A percentile compares a stretch with the other conserved stretches of the same genome.
Conservation (phyloP, 2,329 filamentous ascomycete genomes). For the Epichloe brachyelytri region DNA sequence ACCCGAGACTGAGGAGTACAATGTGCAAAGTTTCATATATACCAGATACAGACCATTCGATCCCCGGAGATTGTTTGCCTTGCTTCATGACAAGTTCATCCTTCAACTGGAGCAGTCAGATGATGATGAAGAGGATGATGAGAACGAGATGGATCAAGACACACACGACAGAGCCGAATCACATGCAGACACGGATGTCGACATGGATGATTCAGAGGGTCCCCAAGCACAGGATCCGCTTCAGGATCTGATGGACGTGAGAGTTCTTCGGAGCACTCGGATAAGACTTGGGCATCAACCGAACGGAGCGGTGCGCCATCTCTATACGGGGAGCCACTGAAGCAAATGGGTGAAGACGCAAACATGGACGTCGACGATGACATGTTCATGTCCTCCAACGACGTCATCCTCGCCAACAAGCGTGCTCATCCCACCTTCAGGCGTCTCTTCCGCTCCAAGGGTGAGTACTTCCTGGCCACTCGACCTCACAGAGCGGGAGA, state of each 20-base stretch:
- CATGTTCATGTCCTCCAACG: conserved; percentile 23
- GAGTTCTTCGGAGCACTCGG: conserved; percentile 9
- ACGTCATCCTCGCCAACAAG: conserved; percentile 41
- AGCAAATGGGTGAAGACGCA: neutral
- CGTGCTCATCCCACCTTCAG: conserved; percentile 37
- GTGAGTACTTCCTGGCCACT: conserved; percentile 47
- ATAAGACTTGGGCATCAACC: conserved; percentile 12
- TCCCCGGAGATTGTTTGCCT: conserved; percentile 30
- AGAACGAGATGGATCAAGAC: conserved; percentile 14
- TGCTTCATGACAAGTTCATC: conserved; percentile 37
- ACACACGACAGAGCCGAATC: conserved; percentile 4
- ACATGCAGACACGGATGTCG: conserved; percentile 9
- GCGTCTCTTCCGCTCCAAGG: conserved; percentile 50
- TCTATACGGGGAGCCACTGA: neutral
- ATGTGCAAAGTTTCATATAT: conserved; percentile 60
- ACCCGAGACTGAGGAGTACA: conserved; percentile 62
- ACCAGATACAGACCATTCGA: conserved; percentile 42
- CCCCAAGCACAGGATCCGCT: conserved; percentile 1
- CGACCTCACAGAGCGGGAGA: conserved; percentile 41
- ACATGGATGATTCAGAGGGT: conserved; percentile 9
- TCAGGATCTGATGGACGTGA: conserved; percentile 1
- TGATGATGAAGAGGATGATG: conserved; percentile 21
- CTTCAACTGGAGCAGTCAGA: conserved; percentile 32
- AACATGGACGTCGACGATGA: conserved; percentile 10
- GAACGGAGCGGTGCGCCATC: conserved; percentile 12